These are phyloP conservation scores for Knoxdaviesia capensis DNA, from an alignment of 2,329 filamentous ascomycete genomes.

Conservation along the genomic window DNA sequence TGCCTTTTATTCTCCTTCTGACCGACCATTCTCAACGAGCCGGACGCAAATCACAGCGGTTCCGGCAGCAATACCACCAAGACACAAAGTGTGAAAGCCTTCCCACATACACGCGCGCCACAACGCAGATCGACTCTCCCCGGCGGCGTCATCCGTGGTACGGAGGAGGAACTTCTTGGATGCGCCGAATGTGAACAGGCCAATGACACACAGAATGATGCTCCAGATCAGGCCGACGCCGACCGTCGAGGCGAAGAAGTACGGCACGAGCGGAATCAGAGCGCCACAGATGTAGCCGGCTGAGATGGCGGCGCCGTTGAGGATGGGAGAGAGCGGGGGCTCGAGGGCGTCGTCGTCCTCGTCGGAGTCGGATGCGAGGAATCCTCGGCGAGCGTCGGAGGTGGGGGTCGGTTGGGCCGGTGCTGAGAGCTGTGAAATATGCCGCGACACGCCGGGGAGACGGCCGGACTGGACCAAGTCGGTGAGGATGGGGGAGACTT, in stretches of 20 bases:
- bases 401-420: slow-evolving; percentile 1
- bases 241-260: slow-evolving; percentile 28
- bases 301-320: slow-evolving; percentile 37
- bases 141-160: slow-evolving; percentile 10
- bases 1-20: background rate
- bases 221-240: slow-evolving; percentile 28
- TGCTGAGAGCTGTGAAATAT: slow-evolving; percentile 3
- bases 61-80: slow-evolving; percentile 14
- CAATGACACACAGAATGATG: slow-evolving; percentile 29
- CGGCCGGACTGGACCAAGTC: slow-evolving; percentile 12
- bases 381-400: slow-evolving; percentile 3
- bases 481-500: slow-evolving; percentile 9
- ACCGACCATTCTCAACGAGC: background rate
- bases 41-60: slow-evolving; percentile 12
- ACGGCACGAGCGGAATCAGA: slow-evolving; percentile 39
- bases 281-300: slow-evolving; percentile 42
- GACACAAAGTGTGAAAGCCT: slow-evolving; percentile 14
- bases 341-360: slow-evolving; percentile 6
- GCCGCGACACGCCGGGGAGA: slow-evolving; percentile 7
- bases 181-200: slow-evolving; percentile 35
- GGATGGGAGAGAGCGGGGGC: slow-evolving; percentile 14
- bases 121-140: slow-evolving; percentile 6
- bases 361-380: background rate
- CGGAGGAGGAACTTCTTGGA: slow-evolving; percentile 22
- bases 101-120: slow-evolving; percentile 8